Evolutionary conservation across 129 eudicot genomes (phyloP), one percentile per base, ranked within the genome.

Genomic region (Artemisia annua): DNA sequence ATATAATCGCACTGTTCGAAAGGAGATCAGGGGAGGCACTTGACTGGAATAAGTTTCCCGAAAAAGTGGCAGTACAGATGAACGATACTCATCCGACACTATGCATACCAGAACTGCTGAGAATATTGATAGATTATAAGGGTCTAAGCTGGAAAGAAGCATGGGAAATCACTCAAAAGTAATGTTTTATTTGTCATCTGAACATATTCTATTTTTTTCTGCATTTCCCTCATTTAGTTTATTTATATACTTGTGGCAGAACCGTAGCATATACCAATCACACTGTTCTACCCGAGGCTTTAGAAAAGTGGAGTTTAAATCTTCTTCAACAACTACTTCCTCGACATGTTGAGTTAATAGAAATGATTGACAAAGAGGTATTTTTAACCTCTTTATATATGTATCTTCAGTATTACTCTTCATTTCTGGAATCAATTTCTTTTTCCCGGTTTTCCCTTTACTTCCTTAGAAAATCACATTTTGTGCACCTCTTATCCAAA

Each of bases 1-100:
- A 90, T 69, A 90, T 90, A 66, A 83, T 90, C 30, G 77, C 88
- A 53, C 78, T 83, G 51, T 90, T 90, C 65, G 91, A 85, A 76
- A 83, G 80, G 71, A 72, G 96, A 83, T 87, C 91, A 28, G 91
- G 84, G 32, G 69, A 74, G 11, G 49, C 79, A 39, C 50, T 83
- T 8, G 72, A 87, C 68, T 90, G 96, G 96, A 67, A 77, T 44
- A 71, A 56, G 2, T 90, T 90, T 65, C 87, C 96, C 12, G 87
- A 81, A 60, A 90, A 90, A 77, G 94, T 90, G 70, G 93, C 96
- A 14, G 88, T 91, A 50, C 97, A 92, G 70, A 89, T 92, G 97
- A 92, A 92, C 69, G 97, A 92, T 79, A 92, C 97, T 65, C 97
- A 92, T 50, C 97, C 97, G 4, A 92, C 97, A 5, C 87, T 92